Base-by-base conservation (phyloP, 768 basidiomycete genomes). In the Tricholoma sp. region DNA sequence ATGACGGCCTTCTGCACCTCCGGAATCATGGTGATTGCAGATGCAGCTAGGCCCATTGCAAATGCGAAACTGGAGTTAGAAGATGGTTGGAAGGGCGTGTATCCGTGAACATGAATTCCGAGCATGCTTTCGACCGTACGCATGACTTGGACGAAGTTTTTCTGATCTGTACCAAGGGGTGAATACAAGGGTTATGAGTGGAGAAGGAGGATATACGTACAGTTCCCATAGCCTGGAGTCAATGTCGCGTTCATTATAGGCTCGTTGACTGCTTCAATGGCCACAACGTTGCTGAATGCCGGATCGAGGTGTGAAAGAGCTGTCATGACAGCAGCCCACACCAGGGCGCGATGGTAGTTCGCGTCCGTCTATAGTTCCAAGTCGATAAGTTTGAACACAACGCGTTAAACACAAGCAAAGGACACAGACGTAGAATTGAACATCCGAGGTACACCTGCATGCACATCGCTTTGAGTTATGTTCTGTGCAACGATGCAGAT, bases 261-360 rank as follows among this genome's bases (percentile, higher is more conserved):
- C 57, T 92, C 90, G 59, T 92, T 92, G 24, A 86, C 75, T 1
- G 90, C 90, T 62, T 92, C 80, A 29, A 92, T 85, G 1, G 86
- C 74, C 43, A 86, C 84, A 16, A 87, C 88, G 31, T 74, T 81
- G 16, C 62, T 71, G 64, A 92, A 92, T 39, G 74, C 71, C 5
- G 88, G 78, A 65, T 91, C 85, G 32, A 87, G 70, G 62, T 92
- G 90, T 0, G 86, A 72, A 4, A 92, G 72, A 9, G 79, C 70
- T 0, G 90, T 86, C 85, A 91, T 91, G 18, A 91, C 86, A 11
- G 83, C 84, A 0, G 88, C 83, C 90, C 90, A 92, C n/a, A 85
- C 72, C 47, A 92, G 73, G 7, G 90, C 90, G 5, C 90, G 85
- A 57, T 83, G 80, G 60, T 89, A 92, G 67, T 92, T 92, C 53